Evolutionary conservation across 2,329 filamentous ascomycete genomes (phyloP).

Genomic region (Aureobasidium subglaciale): DNA sequence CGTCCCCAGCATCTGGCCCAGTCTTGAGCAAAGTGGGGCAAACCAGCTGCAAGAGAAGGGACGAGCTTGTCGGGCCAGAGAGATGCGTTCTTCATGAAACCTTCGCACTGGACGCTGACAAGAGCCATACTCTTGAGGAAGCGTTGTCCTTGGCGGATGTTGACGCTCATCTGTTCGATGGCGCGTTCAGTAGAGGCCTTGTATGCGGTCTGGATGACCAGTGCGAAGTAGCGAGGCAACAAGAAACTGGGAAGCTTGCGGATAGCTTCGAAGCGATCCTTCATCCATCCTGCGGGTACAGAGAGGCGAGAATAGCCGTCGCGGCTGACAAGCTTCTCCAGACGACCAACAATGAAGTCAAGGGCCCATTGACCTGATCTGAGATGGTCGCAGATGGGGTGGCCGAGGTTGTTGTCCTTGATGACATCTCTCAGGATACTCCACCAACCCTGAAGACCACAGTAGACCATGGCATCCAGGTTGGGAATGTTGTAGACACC

Average conservation of each 20-base stretch:
- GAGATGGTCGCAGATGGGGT: constrained; percentile 88
- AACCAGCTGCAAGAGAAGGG: constrained; percentile 79
- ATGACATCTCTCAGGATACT: constrained; percentile 81
- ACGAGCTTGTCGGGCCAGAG: constrained; percentile 80
- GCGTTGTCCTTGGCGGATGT: constrained; percentile 72
- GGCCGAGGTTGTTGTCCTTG: constrained; percentile 80
- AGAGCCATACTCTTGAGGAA: constrained; percentile 85
- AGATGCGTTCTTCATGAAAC: constrained; percentile 81
- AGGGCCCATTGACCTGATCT: constrained; percentile 87
- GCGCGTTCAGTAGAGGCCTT: constrained; percentile 71
- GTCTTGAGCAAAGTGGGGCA: constrained; percentile 87
- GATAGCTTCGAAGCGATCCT: constrained; percentile 77
- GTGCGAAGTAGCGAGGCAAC: constrained; percentile 84
- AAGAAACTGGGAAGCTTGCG: constrained; percentile 81
- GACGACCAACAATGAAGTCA: constrained; percentile 74
- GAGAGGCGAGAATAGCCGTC: constrained; percentile 56
- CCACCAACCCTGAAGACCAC: constrained; percentile 98
- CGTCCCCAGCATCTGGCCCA: constrained; percentile 98
- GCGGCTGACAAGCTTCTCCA: constrained; percentile 61
- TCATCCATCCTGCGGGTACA: constrained; percentile 69
- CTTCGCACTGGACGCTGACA: constrained; percentile 87
- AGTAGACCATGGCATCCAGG: constrained; percentile 80
- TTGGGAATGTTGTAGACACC: constrained; percentile 86
- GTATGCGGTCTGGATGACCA: constrained; percentile 83
- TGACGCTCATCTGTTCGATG: constrained; percentile 69